Evolutionary conservation across 2,329 filamentous ascomycete genomes (phyloP).

Genomic region (Elsinoe arachidis): DNA sequence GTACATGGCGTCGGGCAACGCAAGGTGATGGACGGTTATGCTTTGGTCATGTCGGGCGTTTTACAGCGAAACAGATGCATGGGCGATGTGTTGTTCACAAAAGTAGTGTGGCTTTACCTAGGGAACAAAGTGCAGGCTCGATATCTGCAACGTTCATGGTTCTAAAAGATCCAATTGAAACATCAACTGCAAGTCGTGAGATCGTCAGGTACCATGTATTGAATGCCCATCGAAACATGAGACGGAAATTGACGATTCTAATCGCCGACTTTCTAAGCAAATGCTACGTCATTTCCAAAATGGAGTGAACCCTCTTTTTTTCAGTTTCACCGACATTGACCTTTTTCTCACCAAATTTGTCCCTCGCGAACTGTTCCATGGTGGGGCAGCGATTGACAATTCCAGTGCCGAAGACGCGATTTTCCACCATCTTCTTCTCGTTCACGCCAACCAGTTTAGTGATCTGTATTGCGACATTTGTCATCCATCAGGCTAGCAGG

Average conservation of each 20-base stretch:
- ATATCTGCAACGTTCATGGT: too few species aligned
- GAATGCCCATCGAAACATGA: not conserved
- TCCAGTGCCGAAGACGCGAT: not conserved
- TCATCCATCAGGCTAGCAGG: not conserved
- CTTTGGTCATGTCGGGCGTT: not conserved
- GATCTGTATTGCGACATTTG: constrained; percentile 3
- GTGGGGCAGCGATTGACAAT: not conserved
- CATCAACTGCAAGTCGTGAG: not conserved
- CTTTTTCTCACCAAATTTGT: not conserved
- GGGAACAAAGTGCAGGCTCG: too few species aligned
- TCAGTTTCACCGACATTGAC: not conserved
- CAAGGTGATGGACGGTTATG: not conserved
- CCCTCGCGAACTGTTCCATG: not conserved
- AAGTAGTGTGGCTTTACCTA: not conserved
- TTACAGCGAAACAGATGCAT: not conserved
- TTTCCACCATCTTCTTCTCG: not conserved
- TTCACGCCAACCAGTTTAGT: not conserved
- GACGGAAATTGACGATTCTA: not conserved
- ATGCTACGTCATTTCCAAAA: not conserved
- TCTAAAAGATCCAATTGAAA: too few species aligned
- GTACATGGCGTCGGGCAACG: not conserved
- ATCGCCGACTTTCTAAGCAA: not conserved
- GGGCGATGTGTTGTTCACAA: not conserved
- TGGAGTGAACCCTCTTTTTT: not conserved
- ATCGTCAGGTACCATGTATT: not conserved